These are phyloP conservation scores for Noccaea bulbosa DNA, from an alignment of 345 rosid genomes.

Conservation along the genomic window DNA sequence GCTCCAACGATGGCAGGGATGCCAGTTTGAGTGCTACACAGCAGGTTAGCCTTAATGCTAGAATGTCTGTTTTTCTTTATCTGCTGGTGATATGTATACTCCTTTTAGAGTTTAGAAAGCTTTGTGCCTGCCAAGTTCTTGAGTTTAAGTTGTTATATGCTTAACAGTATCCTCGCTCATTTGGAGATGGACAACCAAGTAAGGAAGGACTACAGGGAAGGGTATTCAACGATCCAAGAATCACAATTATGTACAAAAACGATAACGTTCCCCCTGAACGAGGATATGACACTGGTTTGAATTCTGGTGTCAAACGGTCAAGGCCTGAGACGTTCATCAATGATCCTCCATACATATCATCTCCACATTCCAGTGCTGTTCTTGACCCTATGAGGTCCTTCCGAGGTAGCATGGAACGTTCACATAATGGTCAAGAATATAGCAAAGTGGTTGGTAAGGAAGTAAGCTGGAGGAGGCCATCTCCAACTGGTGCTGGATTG, in stretches of 20 bases:
- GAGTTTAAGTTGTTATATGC: conserved; percentile 12
- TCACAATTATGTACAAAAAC: conserved; percentile 80
- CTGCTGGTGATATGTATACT: conserved; percentile 5
- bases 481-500: conserved; percentile 63
- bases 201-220: conserved; percentile 96
- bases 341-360: conserved; percentile 54
- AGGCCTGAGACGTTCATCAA: conserved; percentile 56
- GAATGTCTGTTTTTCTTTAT: conserved; percentile 1
- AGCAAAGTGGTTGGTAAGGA: conserved; percentile 53
- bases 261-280: conserved; percentile 68
- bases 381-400: conserved; percentile 53
- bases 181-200: conserved; percentile 73
- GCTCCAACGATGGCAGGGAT: conserved; percentile 57
- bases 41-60: conserved; percentile 52
- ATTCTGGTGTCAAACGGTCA: conserved; percentile 60
- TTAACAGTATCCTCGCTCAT: conserved; percentile 57
- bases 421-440: conserved; percentile 56
- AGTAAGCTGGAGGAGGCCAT: conserved; percentile 67
- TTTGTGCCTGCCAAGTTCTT: conserved; percentile 17
- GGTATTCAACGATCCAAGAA: conserved; percentile 86
- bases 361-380: conserved; percentile 47
- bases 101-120: conserved; percentile 12
- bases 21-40: conserved; percentile 53
- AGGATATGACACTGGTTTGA: conserved; percentile 56
- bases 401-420: conserved; percentile 58